Percentiles rank a stretch among this genome's conserved stretches.
These are phyloP conservation scores for Beauveria sp. DNA, from an alignment of 2,329 filamentous ascomycete species.

Conservation along the genomic window DNA sequence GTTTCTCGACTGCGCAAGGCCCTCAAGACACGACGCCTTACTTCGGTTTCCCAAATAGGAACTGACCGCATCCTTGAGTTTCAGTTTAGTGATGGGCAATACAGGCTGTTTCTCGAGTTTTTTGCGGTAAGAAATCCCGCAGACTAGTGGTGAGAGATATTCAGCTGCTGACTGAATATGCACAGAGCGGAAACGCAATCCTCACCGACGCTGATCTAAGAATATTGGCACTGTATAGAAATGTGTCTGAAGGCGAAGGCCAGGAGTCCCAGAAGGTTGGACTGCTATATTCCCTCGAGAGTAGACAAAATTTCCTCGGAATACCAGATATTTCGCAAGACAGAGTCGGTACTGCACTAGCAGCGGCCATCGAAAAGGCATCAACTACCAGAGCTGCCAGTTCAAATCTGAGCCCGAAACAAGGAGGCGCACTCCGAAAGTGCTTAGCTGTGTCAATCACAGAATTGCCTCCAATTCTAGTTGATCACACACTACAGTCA, in stretches of 20 bases:
- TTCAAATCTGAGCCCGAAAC: slow-evolving; percentile 57
- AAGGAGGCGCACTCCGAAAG: slow-evolving; percentile 68
- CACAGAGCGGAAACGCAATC: slow-evolving; percentile 77
- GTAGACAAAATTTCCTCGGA: slow-evolving; percentile 76
- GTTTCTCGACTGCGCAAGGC: slow-evolving; percentile 79
- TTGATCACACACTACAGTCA: slow-evolving; percentile 75
- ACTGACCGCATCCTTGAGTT: slow-evolving; percentile 92
- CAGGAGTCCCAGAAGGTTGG: slow-evolving; percentile 77
- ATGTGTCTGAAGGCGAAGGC: slow-evolving; percentile 73
- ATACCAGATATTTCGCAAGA: slow-evolving; percentile 69
- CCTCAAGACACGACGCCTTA: slow-evolving; percentile 79
- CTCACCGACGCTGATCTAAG: slow-evolving; percentile 79
- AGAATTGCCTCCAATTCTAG: slow-evolving; percentile 78
- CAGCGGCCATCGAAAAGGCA: slow-evolving; percentile 55
- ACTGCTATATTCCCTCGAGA: slow-evolving; percentile 68
- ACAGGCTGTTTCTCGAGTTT: slow-evolving; percentile 86
- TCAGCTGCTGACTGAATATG: neutral
- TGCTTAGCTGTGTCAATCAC: slow-evolving; percentile 77
- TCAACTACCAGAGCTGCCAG: slow-evolving; percentile 45
- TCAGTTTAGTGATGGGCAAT: slow-evolving; percentile 84
- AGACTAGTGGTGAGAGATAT: slow-evolving; percentile 10
- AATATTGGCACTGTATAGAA: slow-evolving; percentile 72
- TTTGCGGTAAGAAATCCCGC: slow-evolving; percentile 52
- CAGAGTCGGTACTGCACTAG: slow-evolving; percentile 60
- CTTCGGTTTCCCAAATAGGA: slow-evolving; percentile 74